A percentile compares a stretch with the other conserved stretches of the same genome.
phyloP scores from a whole-genome alignment of 768 basidiomycete genomes.

The Multifurca ochricompacta region DNA sequence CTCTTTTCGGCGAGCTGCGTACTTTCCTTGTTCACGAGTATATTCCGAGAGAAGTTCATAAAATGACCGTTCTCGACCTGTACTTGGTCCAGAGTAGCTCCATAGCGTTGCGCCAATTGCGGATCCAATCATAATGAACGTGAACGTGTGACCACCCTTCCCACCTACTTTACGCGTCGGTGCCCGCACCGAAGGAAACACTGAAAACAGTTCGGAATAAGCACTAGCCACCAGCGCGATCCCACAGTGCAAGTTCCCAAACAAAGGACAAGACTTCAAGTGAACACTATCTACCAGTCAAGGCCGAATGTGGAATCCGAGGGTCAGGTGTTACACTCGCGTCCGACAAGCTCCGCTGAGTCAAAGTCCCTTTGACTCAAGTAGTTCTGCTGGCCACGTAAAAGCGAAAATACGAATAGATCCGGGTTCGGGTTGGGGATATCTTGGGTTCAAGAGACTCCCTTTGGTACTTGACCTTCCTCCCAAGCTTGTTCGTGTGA shows the following conservation, averaged over 20 bases:
- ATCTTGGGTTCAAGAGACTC: neutral
- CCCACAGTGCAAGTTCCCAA: neutral
- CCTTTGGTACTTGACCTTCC: neutral
- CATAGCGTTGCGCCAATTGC: neutral
- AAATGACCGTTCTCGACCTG: neutral
- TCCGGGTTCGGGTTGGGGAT: neutral
- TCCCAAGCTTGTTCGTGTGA: neutral
- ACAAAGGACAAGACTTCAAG: neutral
- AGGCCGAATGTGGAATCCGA: neutral
- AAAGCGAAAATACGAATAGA: neutral
- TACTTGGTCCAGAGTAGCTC: neutral
- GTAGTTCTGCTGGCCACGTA: neutral
- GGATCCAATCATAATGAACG: neutral
- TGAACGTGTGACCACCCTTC: neutral
- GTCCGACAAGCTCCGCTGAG: slow-evolving; percentile 2
- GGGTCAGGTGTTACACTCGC: neutral
- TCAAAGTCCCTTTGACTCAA: neutral
- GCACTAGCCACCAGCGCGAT: neutral
- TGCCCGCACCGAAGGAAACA: neutral
- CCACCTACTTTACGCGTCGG: neutral
- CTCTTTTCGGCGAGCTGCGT: neutral
- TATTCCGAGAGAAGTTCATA: neutral
- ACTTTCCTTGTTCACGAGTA: neutral
- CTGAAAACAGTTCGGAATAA: neutral
- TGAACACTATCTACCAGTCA: neutral